These are phyloP conservation scores for Chloromonas sp. DNA, from an alignment of 163 green algal species.

Conservation along the genomic window DNA sequence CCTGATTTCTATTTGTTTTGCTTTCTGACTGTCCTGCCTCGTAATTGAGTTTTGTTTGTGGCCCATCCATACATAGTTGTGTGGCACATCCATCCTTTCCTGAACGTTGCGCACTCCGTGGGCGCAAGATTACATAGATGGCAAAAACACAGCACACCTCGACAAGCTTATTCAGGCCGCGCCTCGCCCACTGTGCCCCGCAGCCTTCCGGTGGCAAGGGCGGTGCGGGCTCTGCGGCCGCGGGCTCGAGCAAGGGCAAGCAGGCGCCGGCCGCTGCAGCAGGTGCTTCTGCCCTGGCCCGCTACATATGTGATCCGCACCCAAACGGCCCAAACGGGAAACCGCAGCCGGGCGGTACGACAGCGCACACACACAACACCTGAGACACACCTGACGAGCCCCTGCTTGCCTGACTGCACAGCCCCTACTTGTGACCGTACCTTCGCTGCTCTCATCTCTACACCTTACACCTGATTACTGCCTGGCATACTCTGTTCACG, in stretches of 20 bases:
- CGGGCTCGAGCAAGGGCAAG: slow-evolving; percentile 2
- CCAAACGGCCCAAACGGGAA: slow-evolving; percentile 39
- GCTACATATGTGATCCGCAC: slow-evolving; percentile 50
- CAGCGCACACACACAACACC: neutral
- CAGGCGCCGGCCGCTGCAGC: slow-evolving; percentile 41
- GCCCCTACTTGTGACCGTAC: neutral
- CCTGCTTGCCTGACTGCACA: neutral
- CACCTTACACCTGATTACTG: neutral
- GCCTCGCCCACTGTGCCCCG: neutral
- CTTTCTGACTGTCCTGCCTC: no score
- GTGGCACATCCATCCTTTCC: no score
- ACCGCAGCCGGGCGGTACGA: slow-evolving; percentile 55
- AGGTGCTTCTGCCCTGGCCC: slow-evolving; percentile 69
- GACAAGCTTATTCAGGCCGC: no score
- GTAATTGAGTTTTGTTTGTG: no score
- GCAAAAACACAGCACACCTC: no score
- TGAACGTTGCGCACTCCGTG: no score
- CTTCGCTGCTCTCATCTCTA: neutral
- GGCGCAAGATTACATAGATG: no score
- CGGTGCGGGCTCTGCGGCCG: neutral
- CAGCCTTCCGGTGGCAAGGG: neutral
- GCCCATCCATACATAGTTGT: no score
- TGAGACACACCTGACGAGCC: no score
- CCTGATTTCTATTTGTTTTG: no score
- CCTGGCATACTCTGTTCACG: neutral